Base-by-base conservation (phyloP, 176 grass and related monocot species). In the Oryza australiensis region DNA sequence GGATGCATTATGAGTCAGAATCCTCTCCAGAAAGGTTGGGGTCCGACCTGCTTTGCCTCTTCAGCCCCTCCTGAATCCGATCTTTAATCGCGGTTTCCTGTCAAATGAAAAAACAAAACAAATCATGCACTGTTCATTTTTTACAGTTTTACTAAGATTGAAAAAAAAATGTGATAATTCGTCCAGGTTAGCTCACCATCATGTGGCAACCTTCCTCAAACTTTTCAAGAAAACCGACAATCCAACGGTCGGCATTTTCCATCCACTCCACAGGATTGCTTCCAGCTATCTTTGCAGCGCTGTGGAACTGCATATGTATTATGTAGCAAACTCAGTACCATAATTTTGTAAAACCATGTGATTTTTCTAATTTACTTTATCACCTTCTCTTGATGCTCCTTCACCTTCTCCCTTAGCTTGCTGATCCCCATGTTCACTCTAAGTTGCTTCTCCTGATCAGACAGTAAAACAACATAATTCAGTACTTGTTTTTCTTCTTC, bases 201-300 rank as follows among this genome's bases (percentile, higher is more conserved):
- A 87, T 88, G 87, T 94, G 94, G 67, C 92, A 97, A 27, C 94
- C 92, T 82, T 97, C 92, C 86, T 97, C 92, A 72, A 97, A 97
- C 72, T 94, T 97, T 35, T 85, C 92, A 46, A 97, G 94, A 69
- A 97, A 94, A 33, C 92, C 92, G 5, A 85, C 94, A 69, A 97
- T 87, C 92, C 92, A 97, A 80, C 92, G 85, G 70, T 94, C 89
- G 3, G 92, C 89, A 83, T 97, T 97, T 70, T 97, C 94, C 64
- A 97, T 89, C 89, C 94, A 97, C 68, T 94, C 94, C 48, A 94
- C 92, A 22, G 89, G 95, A 46, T 94, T 89, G 48, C 83, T 88
- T 72, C 79, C 83, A 80, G 89, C 87, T 20, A 79, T 88, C 64
- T 92, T 87, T 76, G 86, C 64, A 5, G 73, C 59, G 12, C 82